Percentiles rank a stretch among this genome's conserved stretches.
Evolutionary conservation across 2,329 filamentous ascomycete species (phyloP).

Genomic region (Nannizzia gypsea): DNA sequence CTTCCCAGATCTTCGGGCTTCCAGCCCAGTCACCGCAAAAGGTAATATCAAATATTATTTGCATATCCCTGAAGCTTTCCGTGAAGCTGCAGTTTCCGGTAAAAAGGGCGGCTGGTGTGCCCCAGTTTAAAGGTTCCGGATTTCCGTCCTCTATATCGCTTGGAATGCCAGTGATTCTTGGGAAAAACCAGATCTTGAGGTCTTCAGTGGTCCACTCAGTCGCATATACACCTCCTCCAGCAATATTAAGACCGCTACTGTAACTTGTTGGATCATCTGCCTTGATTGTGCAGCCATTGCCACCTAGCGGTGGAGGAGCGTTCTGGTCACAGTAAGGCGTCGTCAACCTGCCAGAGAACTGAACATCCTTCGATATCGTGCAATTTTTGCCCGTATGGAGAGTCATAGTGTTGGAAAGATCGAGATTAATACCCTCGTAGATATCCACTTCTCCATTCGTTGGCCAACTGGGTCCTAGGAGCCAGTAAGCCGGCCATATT

Average conservation of each 20-base stretch:
- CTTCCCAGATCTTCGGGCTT: constrained; percentile 8
- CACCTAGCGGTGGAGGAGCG: constrained; percentile 27
- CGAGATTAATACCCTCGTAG: constrained; percentile 41
- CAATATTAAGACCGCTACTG: constrained; percentile 43
- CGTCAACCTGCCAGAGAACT: constrained; percentile 39
- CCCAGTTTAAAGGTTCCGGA: constrained; percentile 38
- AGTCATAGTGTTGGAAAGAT: constrained; percentile 35
- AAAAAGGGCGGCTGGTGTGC: constrained; percentile 36
- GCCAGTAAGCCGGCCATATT: constrained; percentile 42
- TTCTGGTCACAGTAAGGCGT: constrained; percentile 41
- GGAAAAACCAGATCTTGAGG: constrained; percentile 44
- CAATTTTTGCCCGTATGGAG: constrained; percentile 39
- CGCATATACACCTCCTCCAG: constrained; percentile 40
- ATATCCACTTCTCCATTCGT: constrained; percentile 40
- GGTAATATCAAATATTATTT: constrained; percentile 40
- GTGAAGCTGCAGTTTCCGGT: constrained; percentile 31
- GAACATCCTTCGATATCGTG: constrained; percentile 29
- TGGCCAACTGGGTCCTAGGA: constrained; percentile 33
- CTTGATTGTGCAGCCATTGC: constrained; percentile 34
- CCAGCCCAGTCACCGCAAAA: constrained; percentile 49
- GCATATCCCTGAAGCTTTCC: constrained; percentile 30
- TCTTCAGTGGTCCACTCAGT: constrained; percentile 36
- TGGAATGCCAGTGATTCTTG: constrained; percentile 32
- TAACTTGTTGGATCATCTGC: constrained; percentile 30
- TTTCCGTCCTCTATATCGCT: constrained; percentile 31